A percentile compares a stretch with the other conserved stretches of the same genome.
Conservation (phyloP, 495 filamentous ascomycete genomes). For the Alectoria sarmentosa region DNA sequence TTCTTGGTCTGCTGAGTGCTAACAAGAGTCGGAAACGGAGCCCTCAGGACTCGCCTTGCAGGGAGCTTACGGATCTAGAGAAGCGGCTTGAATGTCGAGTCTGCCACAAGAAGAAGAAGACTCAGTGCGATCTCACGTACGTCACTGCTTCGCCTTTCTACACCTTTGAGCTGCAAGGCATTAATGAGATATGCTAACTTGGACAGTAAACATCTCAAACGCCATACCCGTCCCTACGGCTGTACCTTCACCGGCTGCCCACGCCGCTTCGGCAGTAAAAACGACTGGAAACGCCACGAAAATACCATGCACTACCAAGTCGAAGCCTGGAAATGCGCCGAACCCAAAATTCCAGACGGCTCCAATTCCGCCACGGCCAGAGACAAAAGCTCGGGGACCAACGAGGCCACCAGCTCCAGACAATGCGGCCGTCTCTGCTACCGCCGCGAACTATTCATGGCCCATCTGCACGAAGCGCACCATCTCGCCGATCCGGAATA, state of each 20-base stretch:
- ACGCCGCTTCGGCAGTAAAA: conserved; percentile 84
- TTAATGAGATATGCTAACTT: conserved; percentile 4
- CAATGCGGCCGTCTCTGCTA: conserved; percentile 37
- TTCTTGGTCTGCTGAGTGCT: not conserved
- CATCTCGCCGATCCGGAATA: conserved; percentile 30
- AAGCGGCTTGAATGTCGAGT: conserved; percentile 41
- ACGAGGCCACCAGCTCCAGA: conserved; percentile 5
- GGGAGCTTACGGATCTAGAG: not conserved
- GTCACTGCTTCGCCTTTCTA: conserved; percentile 17
- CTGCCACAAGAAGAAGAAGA: conserved; percentile 49
- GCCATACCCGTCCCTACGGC: conserved; percentile 79
- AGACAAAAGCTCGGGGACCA: conserved; percentile 16
- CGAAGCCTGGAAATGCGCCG: conserved; percentile 70
- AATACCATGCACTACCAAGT: conserved; percentile 74
- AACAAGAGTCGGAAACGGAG: conserved; percentile 9
- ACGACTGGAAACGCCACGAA: conserved; percentile 96
- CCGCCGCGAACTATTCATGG: conserved; percentile 51
- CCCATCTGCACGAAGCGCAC: conserved; percentile 53
- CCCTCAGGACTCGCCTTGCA: not conserved
- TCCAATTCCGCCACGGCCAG: conserved; percentile 29
- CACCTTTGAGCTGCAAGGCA: not conserved
- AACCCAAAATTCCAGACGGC: conserved; percentile 20
- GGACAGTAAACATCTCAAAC: conserved; percentile 76
- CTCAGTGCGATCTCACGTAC: conserved; percentile 68
- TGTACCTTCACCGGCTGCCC: conserved; percentile 72